Conservation (phyloP, 306 rosid species). For the Echinosophora koreensis region DNA sequence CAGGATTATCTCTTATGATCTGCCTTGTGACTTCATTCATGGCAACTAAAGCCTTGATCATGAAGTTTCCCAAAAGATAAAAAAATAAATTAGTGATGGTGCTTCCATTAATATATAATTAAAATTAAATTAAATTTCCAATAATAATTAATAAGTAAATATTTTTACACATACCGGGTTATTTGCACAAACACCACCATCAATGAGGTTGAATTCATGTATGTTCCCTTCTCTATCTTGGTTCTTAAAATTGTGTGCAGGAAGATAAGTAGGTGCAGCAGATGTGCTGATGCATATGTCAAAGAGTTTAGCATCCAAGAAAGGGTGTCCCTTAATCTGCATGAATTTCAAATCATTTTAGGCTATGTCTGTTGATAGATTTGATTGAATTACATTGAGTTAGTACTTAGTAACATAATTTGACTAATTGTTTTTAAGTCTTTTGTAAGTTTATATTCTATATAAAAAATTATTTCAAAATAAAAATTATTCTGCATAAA, state of each 20-base stretch:
- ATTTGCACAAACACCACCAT: slow-evolving; percentile 77
- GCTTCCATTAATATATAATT: not conserved
- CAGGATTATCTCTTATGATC: slow-evolving; percentile 35
- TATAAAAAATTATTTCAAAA: too few species aligned
- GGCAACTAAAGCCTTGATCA: slow-evolving; percentile 49
- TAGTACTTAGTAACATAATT: not conserved
- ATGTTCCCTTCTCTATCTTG: slow-evolving; percentile 38
- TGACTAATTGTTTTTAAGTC: too few species aligned
- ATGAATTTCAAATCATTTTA: slow-evolving; percentile 24
- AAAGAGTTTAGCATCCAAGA: slow-evolving; percentile 56
- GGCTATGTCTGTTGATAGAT: not conserved
- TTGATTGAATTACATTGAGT: not conserved
- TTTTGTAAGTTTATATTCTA: too few species aligned
- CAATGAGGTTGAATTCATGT: slow-evolving; percentile 66
- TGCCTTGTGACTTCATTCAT: slow-evolving; percentile 53
- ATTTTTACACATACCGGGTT: slow-evolving; percentile 57
- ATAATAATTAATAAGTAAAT: not conserved
- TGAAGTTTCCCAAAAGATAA: not conserved
- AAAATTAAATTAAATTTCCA: not conserved
- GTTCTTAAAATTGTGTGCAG: slow-evolving; percentile 57
- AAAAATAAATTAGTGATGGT: slow-evolving; percentile 44
- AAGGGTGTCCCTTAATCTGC: slow-evolving; percentile 50
- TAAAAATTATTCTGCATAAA: too few species aligned
- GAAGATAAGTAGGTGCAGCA: slow-evolving; percentile 73
- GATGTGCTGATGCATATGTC: slow-evolving; percentile 68